A percentile compares a stretch with the other conserved stretches of the same genome.
Evolutionary conservation across 345 rosid species (phyloP).

Genomic region (Populus deltoides): DNA sequence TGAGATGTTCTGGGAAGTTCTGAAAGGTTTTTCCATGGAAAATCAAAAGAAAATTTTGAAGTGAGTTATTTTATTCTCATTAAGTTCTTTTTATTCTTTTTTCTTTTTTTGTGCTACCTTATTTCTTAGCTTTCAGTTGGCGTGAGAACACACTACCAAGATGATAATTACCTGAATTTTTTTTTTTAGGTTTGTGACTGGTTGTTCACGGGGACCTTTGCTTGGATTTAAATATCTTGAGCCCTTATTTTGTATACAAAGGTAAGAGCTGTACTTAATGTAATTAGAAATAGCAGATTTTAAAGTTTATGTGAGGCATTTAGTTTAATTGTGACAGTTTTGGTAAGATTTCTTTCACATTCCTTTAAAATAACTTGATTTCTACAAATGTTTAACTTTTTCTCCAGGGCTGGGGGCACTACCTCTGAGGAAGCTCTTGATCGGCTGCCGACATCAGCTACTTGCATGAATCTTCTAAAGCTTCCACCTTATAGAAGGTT

Average conservation of each 20-base stretch:
- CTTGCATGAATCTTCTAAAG: constrained; percentile 98
- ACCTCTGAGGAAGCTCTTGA: constrained; percentile 75
- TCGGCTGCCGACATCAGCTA: constrained; percentile 90
- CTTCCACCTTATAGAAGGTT: constrained; percentile 98
- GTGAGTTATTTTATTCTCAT: constrained; percentile 38
- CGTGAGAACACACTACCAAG: constrained; percentile 1
- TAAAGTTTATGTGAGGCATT: not conserved
- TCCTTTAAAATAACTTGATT: not conserved
- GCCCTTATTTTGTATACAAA: constrained; percentile 91
- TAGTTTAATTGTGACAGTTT: not conserved
- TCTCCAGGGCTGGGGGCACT: constrained; percentile 56
- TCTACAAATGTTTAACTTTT: not conserved
- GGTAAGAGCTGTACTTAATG: constrained; percentile 41
- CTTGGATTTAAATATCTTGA: constrained; percentile 91
- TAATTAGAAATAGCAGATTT: constrained; percentile 15
- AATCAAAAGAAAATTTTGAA: constrained; percentile 89
- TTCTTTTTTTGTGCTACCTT: not conserved
- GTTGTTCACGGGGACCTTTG: constrained; percentile 94
- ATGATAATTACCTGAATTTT: constrained; percentile 11
- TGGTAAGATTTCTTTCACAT: not conserved
- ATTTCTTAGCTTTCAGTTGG: constrained; percentile 3
- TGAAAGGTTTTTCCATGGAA: constrained; percentile 81
- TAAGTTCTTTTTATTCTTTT: not conserved
- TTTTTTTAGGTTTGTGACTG: constrained; percentile 80
- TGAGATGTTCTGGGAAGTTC: constrained; percentile 94